Conservation (phyloP, 2,329 filamentous ascomycete species). For the Fusarium temperatum region DNA sequence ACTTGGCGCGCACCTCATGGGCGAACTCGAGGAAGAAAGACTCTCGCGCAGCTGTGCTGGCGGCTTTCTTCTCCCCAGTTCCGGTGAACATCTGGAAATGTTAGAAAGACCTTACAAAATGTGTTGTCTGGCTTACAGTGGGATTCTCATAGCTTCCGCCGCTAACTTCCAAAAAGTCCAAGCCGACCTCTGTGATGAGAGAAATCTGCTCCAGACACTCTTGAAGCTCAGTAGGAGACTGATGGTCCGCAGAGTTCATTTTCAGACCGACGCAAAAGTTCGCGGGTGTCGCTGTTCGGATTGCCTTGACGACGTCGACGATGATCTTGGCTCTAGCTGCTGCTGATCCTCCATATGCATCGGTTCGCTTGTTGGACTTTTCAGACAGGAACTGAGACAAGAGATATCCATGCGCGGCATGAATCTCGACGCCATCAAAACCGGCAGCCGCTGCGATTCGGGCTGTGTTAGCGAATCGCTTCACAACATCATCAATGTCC, state of each 20-base stretch:
- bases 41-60: constrained; percentile 63
- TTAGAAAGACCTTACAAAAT: neutral
- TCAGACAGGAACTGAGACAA: constrained; percentile 64
- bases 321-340: constrained; percentile 59
- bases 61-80: constrained; percentile 6
- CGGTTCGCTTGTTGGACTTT: constrained; percentile 60
- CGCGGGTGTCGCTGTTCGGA: constrained; percentile 49
- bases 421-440: constrained; percentile 56
- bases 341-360: constrained; percentile 64
- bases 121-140: constrained; percentile 43
- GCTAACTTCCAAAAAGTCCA: constrained; percentile 76
- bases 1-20: constrained; percentile 55
- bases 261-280: constrained; percentile 63
- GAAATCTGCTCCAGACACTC: constrained; percentile 68
- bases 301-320: constrained; percentile 58
- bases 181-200: constrained; percentile 55
- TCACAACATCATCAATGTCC: constrained; percentile 64
- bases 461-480: constrained; percentile 63
- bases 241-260: constrained; percentile 67
- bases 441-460: constrained; percentile 57
- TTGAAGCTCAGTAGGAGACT: constrained; percentile 51
- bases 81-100: constrained; percentile 47
- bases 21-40: constrained; percentile 76
- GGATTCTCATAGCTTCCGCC: constrained; percentile 69
- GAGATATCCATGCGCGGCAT: constrained; percentile 66